Percentiles rank a stretch among this genome's conserved stretches.
Conservation (phyloP, 139 green algal species). For the Haematococcus sp. region DNA sequence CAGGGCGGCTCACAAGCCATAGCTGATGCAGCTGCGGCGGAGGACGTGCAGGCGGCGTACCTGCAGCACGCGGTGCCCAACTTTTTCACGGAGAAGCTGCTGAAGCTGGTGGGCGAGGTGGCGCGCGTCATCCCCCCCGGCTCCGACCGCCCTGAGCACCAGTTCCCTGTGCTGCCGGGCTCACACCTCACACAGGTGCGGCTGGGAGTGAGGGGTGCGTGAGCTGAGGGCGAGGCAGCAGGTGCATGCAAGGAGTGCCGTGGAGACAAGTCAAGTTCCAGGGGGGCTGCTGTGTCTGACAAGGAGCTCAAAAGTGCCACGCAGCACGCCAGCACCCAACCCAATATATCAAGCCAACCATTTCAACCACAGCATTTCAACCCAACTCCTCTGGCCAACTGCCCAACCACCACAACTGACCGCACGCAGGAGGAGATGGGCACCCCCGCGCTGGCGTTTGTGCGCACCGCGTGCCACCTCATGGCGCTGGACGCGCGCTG, state of each 20-base stretch:
- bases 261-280: no score
- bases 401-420: not conserved
- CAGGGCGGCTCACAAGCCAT: conserved; percentile 52
- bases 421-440: conserved; percentile 58
- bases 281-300: no score
- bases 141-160: conserved; percentile 49
- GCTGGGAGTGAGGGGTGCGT: no score
- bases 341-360: no score
- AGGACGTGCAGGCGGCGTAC: conserved; percentile 59
- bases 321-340: no score
- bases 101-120: conserved; percentile 42
- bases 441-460: conserved; percentile 83
- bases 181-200: conserved; percentile 64
- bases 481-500: conserved; percentile 71
- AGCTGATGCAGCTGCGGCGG: conserved; percentile 27
- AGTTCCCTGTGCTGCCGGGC: conserved; percentile 79
- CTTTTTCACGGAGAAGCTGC: conserved; percentile 70
- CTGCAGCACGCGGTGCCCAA: conserved; percentile 42
- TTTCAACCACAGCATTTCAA: no score
- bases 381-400: not conserved
- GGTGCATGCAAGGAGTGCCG: no score
- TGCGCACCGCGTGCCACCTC: conserved; percentile 68
- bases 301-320: no score
- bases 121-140: conserved; percentile 1
- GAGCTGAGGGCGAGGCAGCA: no score